Evolutionary conservation across 305 asterid species (phyloP).

Genomic region (Solanum hybrid): DNA sequence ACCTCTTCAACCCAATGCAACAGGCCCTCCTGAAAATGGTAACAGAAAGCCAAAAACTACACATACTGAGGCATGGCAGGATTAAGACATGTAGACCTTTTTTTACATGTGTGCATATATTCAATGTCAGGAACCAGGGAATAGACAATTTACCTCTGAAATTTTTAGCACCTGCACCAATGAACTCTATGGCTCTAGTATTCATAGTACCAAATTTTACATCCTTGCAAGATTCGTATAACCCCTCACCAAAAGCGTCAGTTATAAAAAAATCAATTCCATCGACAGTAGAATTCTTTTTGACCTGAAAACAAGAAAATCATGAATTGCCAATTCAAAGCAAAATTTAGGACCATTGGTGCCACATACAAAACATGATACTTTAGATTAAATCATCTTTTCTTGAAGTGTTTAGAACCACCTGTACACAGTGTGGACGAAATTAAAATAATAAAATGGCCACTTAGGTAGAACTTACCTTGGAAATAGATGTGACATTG

Average conservation of each 20-base stretch:
- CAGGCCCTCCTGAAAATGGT: not conserved
- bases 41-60: not conserved
- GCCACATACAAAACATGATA: not conserved
- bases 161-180: slow-evolving; percentile 92
- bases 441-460: not conserved
- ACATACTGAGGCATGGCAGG: not conserved
- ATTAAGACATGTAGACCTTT: not conserved
- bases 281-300: slow-evolving; percentile 57
- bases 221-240: slow-evolving; percentile 95
- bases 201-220: slow-evolving; percentile 97
- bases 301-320: slow-evolving; percentile 42
- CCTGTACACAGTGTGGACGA: not conserved
- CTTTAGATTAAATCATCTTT: not conserved
- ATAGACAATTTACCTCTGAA: slow-evolving; percentile 47
- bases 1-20: not conserved
- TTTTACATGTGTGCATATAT: not conserved
- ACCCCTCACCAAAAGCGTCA: slow-evolving; percentile 70
- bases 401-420: not conserved
- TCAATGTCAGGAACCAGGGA: slow-evolving; percentile 1
- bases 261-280: slow-evolving; percentile 72
- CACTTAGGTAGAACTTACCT: slow-evolving; percentile 35
- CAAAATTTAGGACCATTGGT: not conserved
- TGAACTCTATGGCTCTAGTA: slow-evolving; percentile 92
- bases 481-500: slow-evolving; percentile 71
- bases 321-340: slow-evolving; percentile 2